Conservation (phyloP, 164 flowering plant genomes). For the Annona squamosa region DNA sequence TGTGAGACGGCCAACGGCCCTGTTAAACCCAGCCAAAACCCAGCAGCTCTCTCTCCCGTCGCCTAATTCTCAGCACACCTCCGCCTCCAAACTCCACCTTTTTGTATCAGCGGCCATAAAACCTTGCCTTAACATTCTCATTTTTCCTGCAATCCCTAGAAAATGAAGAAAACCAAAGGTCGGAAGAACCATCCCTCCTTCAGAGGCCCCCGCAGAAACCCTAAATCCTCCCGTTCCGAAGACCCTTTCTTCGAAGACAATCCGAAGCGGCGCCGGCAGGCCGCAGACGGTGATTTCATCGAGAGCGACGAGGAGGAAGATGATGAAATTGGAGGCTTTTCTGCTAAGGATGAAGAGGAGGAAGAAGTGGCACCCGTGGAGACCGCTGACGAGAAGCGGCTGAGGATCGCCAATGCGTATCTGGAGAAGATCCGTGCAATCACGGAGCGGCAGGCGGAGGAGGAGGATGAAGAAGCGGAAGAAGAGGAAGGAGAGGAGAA, state of each 20-base stretch:
- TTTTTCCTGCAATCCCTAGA: background rate
- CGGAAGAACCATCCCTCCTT: background rate
- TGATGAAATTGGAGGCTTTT: slow-evolving; percentile 1
- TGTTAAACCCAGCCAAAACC: too few relatives aligned
- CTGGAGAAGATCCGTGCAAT: slow-evolving; percentile 7
- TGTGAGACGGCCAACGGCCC: too few relatives aligned
- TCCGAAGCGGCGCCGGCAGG: background rate
- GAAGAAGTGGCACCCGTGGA: background rate
- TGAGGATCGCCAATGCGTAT: slow-evolving; percentile 10
- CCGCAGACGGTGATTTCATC: background rate
- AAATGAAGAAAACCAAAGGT: slow-evolving; percentile 4
- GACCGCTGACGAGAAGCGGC: slow-evolving; percentile 16
- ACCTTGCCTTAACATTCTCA: background rate
- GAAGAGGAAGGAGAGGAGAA: slow-evolving; percentile 31
- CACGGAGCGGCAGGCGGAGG: slow-evolving; percentile 10
- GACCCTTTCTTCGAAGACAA: slow-evolving; percentile 9
- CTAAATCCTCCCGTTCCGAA: slow-evolving; percentile 2
- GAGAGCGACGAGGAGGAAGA: slow-evolving; percentile 6
- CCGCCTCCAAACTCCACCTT: too few relatives aligned
- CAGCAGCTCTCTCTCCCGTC: too few relatives aligned
- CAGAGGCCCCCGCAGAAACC: background rate
- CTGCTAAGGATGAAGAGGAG: slow-evolving; percentile 1
- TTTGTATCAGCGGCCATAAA: too few relatives aligned
- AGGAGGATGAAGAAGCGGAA: slow-evolving; percentile 18
- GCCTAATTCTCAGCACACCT: too few relatives aligned